Conservation (phyloP, 495 filamentous ascomycete species). For the Articulospora tetracladia region DNA sequence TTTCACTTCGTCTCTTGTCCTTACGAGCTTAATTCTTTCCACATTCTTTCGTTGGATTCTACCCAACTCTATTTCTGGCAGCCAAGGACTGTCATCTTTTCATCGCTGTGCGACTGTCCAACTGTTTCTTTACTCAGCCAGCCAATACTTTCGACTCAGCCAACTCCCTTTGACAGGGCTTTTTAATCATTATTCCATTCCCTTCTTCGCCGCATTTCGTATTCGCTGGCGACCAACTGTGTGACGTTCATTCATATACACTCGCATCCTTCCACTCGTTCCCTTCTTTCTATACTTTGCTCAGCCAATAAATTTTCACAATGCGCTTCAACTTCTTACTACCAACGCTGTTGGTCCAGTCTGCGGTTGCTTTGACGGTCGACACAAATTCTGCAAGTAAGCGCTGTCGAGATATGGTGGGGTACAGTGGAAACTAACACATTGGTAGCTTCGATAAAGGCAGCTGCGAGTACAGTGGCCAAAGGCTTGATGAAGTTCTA, state of each 20-base stretch:
- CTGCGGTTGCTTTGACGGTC: constrained; percentile 16
- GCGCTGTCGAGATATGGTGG: not conserved
- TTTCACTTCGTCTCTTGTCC: not conserved
- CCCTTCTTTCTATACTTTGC: not conserved
- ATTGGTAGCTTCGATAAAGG: constrained; percentile 51
- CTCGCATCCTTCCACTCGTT: not conserved
- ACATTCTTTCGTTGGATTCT: constrained; percentile 3
- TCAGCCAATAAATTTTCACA: constrained; percentile 8
- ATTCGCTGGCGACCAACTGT: not conserved
- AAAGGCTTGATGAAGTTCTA: constrained; percentile 64
- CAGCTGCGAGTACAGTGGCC: constrained; percentile 58
- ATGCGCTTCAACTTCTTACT: constrained; percentile 20
- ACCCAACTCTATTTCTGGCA: constrained; percentile 6
- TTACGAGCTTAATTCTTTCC: constrained; percentile 6
- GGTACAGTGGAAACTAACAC: not conserved
- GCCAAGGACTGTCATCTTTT: constrained; percentile 1
- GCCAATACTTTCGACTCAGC: constrained; percentile 3
- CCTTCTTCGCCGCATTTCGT: not conserved
- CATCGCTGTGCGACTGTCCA: not conserved
- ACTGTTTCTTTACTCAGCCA: constrained; percentile 1
- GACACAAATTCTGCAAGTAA: constrained; percentile 20
- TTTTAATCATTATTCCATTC: constrained; percentile 10
- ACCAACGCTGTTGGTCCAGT: constrained; percentile 11
- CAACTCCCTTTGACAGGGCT: constrained; percentile 25
- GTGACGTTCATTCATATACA: not conserved